Evolutionary conservation across 2,329 filamentous ascomycete species (phyloP).

Genomic region (Xylariaceae sp.): DNA sequence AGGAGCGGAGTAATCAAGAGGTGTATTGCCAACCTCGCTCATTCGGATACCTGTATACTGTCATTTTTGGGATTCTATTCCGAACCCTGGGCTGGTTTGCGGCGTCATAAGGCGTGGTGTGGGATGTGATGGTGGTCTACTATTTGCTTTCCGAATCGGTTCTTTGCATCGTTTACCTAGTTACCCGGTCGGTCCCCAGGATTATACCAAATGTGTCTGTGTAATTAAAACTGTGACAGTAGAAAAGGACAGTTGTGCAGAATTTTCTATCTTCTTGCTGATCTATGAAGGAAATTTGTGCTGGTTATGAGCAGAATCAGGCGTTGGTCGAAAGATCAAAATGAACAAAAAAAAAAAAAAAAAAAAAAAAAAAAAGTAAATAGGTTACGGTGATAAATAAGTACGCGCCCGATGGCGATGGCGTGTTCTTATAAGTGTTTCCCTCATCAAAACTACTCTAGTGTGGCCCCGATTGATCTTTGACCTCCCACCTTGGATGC

Average conservation of each 20-base stretch:
- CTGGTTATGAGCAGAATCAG: not conserved
- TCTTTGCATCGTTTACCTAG: no score
- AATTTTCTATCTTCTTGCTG: not conserved
- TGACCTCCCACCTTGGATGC: not conserved
- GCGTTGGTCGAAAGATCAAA: not conserved
- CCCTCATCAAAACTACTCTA: no score
- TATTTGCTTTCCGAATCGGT: not conserved
- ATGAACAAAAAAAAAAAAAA: not conserved
- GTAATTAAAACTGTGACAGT: not conserved
- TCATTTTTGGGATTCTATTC: conserved; percentile 1
- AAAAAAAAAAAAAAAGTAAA: no score
- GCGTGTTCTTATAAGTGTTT: no score
- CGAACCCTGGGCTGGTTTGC: not conserved
- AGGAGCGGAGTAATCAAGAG: not conserved
- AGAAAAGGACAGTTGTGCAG: not conserved
- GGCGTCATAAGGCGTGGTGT: conserved; percentile 10
- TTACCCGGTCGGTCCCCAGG: no score
- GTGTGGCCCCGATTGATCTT: not conserved
- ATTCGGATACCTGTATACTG: not conserved
- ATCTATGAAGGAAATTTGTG: not conserved
- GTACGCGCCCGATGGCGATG: no score
- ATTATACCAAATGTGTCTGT: not conserved
- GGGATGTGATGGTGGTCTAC: not conserved
- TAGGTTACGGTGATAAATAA: no score
- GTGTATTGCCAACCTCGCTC: conserved; percentile 3